phyloP scores from a whole-genome alignment of 176 grass and related monocot species.

The Melocanna baccifera region DNA sequence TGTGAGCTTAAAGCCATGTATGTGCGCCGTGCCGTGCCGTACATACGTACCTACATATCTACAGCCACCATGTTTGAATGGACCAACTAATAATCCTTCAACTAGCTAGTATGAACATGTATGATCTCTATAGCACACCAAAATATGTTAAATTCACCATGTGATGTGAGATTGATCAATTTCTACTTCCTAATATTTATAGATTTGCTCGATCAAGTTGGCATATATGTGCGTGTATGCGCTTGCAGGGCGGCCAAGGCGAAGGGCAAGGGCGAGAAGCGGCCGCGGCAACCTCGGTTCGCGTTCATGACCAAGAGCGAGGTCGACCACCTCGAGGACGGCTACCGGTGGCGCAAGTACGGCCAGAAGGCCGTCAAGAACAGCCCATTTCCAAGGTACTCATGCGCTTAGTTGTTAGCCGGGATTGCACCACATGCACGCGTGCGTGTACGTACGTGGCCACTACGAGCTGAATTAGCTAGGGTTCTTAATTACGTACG shows the following conservation, averaged over 20 bases:
- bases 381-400: constrained; percentile 84
- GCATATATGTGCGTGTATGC: neutral
- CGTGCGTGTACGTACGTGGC: neutral
- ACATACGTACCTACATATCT: constrained; percentile 9
- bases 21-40: constrained; percentile 8
- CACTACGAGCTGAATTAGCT: neutral
- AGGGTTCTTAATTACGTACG: neutral
- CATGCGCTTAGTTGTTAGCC: neutral
- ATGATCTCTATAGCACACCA: neutral
- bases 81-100: neutral
- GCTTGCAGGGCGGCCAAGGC: constrained; percentile 13
- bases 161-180: neutral
- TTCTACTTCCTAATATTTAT: neutral
- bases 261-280: constrained; percentile 71
- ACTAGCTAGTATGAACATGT: constrained; percentile 22
- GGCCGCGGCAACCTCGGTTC: constrained; percentile 66
- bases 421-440: neutral
- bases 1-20: constrained; percentile 28
- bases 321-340: constrained; percentile 88
- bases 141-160: neutral
- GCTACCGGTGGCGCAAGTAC: constrained; percentile 95
- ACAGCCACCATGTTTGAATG: constrained; percentile 45
- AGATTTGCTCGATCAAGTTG: constrained; percentile 21
- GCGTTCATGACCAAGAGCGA: constrained; percentile 98
- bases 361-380: constrained; percentile 99